phyloP scores from a whole-genome alignment of 2,329 filamentous ascomycete species.

The Botrytis fragariae region DNA sequence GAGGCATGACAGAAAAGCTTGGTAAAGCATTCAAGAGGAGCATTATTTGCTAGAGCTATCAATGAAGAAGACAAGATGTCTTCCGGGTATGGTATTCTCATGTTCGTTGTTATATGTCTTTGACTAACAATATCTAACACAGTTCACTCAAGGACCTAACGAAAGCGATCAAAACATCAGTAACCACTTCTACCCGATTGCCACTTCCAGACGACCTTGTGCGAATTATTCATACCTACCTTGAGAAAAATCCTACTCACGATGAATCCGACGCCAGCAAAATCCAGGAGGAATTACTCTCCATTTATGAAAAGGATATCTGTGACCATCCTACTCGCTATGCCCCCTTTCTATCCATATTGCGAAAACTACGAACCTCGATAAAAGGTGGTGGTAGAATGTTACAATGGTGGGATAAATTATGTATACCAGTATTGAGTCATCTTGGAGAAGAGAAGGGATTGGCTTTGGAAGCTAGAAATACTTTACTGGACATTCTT shows the following conservation, averaged over 20 bases:
- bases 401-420: slow-evolving; percentile 69
- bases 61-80: slow-evolving; percentile 20
- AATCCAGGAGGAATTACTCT: slow-evolving; percentile 69
- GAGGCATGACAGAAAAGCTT: slow-evolving; percentile 14
- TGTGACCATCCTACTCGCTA: slow-evolving; percentile 54
- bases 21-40: slow-evolving; percentile 1
- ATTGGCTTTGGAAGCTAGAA: slow-evolving; percentile 61
- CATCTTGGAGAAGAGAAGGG: slow-evolving; percentile 60
- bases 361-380: slow-evolving; percentile 62
- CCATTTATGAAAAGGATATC: slow-evolving; percentile 65
- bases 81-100: slow-evolving; percentile 16
- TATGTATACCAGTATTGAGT: slow-evolving; percentile 56
- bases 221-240: slow-evolving; percentile 62
- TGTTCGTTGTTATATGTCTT: neutral
- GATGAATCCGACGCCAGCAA: slow-evolving; percentile 69
- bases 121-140: slow-evolving; percentile 10
- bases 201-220: slow-evolving; percentile 67
- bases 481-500: slow-evolving; percentile 63
- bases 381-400: slow-evolving; percentile 62
- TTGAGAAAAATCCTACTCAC: slow-evolving; percentile 63
- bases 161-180: slow-evolving; percentile 54
- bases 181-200: slow-evolving; percentile 47
- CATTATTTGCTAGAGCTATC: slow-evolving; percentile 7
- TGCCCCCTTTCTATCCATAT: slow-evolving; percentile 65
- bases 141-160: slow-evolving; percentile 54